Percentiles rank a stretch among this genome's conserved stretches.
Conservation (phyloP, 176 grass and related monocot genomes). For the Oryza glaberrima region DNA sequence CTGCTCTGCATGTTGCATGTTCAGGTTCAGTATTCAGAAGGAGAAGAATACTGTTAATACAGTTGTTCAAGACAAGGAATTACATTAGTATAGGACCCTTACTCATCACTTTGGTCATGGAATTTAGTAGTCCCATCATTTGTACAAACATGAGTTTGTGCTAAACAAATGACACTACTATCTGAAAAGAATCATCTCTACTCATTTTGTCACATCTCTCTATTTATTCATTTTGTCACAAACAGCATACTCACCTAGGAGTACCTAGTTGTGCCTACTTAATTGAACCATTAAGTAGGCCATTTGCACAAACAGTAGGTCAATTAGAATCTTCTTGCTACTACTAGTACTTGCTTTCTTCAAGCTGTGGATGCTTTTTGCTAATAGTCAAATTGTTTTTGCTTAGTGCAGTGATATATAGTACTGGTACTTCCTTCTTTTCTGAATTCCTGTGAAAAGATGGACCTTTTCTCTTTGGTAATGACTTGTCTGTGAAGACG, state of each 20-base stretch:
- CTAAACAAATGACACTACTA: background rate
- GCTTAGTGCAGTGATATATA: background rate
- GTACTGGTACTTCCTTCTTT: background rate
- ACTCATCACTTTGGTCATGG: background rate
- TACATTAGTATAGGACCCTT: background rate
- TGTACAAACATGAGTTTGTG: background rate
- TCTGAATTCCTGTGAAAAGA: background rate
- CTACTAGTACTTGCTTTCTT: background rate
- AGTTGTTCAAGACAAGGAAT: background rate
- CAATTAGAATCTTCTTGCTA: background rate
- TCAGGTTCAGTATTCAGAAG: background rate
- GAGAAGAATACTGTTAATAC: background rate
- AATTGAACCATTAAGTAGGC: background rate
- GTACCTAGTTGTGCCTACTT: background rate
- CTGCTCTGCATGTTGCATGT: background rate
- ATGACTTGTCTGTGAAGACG: conserved; percentile 14
- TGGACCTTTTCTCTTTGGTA: background rate
- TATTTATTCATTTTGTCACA: background rate
- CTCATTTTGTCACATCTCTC: background rate
- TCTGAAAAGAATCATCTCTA: background rate
- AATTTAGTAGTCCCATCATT: background rate
- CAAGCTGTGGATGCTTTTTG: background rate
- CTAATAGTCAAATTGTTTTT: conserved; percentile 1
- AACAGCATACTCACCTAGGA: background rate
- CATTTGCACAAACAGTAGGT: background rate